Conservation (phyloP, 805 yeast genomes). For the Ogataea paradorogensis region DNA sequence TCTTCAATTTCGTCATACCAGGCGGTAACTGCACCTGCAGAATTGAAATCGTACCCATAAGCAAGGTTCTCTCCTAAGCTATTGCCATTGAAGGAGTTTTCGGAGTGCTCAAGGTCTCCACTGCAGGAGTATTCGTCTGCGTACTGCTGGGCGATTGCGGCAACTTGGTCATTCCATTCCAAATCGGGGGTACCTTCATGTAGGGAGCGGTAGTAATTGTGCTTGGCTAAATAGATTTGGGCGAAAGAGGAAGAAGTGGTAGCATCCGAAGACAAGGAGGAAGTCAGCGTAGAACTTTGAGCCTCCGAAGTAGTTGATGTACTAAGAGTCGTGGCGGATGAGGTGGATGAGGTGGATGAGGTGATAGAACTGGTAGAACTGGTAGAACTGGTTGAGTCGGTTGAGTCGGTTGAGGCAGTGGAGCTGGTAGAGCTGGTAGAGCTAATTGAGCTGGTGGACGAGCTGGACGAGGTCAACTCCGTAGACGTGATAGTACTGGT, state of each 20-base stretch:
- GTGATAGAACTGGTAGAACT: constrained; percentile 14
- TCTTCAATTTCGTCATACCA: constrained; percentile 67
- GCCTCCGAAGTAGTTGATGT: too few relatives aligned
- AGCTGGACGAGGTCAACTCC: too few relatives aligned
- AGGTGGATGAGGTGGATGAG: constrained; percentile 22
- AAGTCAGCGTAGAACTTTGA: too few relatives aligned
- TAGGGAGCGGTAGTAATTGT: constrained; percentile 53
- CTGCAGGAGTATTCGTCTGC: constrained; percentile 57
- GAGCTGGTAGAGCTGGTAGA: constrained; percentile 9
- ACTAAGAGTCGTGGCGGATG: constrained; percentile 21
- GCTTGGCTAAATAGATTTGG: constrained; percentile 50
- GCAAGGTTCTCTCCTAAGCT: constrained; percentile 76
- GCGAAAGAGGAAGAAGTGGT: constrained; percentile 36
- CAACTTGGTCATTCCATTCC: constrained; percentile 54
- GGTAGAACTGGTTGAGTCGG: constrained; percentile 19
- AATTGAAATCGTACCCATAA: constrained; percentile 51
- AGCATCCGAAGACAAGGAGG: constrained; percentile 22
- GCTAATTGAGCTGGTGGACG: constrained; percentile 4
- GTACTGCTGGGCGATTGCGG: constrained; percentile 52
- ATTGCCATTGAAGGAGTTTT: constrained; percentile 46
- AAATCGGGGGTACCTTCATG: constrained; percentile 49
- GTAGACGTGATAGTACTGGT: too few relatives aligned
- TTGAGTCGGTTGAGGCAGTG: constrained; percentile 7
- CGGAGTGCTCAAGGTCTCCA: constrained; percentile 59
- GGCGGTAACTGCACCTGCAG: constrained; percentile 60